Conservation (phyloP, 2,329 filamentous ascomycete genomes). For the Diaporthe eres region DNA sequence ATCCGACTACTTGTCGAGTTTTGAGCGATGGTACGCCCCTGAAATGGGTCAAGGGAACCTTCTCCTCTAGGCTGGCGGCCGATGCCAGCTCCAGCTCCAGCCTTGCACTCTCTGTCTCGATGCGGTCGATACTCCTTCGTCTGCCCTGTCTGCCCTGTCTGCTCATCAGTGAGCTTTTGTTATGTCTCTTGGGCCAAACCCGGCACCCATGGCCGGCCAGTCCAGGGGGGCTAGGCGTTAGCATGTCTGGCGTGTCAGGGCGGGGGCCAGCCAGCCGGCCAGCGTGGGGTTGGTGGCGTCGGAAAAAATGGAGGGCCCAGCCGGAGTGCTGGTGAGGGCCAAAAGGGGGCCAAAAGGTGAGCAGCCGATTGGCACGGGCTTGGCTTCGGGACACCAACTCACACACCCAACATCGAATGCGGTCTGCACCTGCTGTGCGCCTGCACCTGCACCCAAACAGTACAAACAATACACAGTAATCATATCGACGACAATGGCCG, state of each 20-base stretch:
- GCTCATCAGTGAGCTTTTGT: neutral
- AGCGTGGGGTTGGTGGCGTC: constrained; percentile 12
- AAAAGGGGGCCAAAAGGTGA: neutral
- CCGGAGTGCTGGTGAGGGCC: neutral
- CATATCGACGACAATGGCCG: neutral
- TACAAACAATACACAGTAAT: neutral
- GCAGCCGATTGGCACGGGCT: constrained; percentile 27
- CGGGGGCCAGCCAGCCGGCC: neutral
- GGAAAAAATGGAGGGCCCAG: constrained; percentile 4
- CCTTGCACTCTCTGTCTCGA: neutral
- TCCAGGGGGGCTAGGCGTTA: neutral
- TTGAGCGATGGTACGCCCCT: constrained; percentile 29
- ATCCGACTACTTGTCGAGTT: neutral
- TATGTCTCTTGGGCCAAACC: neutral
- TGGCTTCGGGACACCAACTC: neutral
- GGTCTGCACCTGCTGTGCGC: neutral
- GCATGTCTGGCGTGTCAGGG: neutral
- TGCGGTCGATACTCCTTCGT: too few relatives aligned
- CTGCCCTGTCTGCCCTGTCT: neutral
- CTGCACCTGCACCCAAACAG: neutral
- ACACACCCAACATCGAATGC: neutral
- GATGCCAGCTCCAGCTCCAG: constrained; percentile 2
- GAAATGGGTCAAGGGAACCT: constrained; percentile 16
- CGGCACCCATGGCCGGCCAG: neutral
- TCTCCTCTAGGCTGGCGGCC: constrained; percentile 9